Percentiles rank a stretch among this genome's conserved stretches.
phyloP scores from a whole-genome alignment of 495 filamentous ascomycete species.

The Tuber indicum region DNA sequence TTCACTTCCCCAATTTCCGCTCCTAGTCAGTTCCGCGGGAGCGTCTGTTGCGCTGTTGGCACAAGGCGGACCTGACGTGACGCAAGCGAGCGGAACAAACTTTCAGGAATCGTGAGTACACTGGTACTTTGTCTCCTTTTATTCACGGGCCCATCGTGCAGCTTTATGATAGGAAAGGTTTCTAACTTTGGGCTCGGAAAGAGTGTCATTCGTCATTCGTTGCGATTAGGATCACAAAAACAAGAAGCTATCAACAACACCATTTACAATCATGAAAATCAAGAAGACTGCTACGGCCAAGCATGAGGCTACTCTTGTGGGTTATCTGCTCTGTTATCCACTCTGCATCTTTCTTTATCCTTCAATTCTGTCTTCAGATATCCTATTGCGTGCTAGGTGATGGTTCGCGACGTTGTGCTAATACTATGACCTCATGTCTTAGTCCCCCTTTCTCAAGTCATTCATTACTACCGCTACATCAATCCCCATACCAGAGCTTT shows the following conservation, averaged over 20 bases:
- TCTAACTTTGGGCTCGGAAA: conserved; percentile 5
- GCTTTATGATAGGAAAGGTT: neutral
- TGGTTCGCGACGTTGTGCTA: conserved; percentile 38
- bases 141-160: neutral
- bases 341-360: neutral
- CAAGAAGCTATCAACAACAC: neutral
- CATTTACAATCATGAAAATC: conserved; percentile 75
- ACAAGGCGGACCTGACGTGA: conserved; percentile 37
- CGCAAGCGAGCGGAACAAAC: conserved; percentile 38
- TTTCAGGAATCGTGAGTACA: conserved; percentile 3
- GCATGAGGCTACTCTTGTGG: conserved; percentile 89
- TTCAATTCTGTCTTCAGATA: neutral
- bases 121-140: neutral
- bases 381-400: conserved; percentile 6
- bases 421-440: conserved; percentile 41
- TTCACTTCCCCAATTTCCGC: conserved; percentile 23
- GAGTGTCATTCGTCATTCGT: neutral
- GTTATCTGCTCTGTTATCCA: conserved; percentile 40
- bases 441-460: conserved; percentile 80
- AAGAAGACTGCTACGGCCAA: conserved; percentile 87
- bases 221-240: neutral
- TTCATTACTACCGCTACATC: conserved; percentile 64
- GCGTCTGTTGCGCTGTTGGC: conserved; percentile 27
- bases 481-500: conserved; percentile 68
- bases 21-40: conserved; percentile 21